phyloP scores from a whole-genome alignment of 768 basidiomycete genomes.

The Xerocomellus chrysenteron region DNA sequence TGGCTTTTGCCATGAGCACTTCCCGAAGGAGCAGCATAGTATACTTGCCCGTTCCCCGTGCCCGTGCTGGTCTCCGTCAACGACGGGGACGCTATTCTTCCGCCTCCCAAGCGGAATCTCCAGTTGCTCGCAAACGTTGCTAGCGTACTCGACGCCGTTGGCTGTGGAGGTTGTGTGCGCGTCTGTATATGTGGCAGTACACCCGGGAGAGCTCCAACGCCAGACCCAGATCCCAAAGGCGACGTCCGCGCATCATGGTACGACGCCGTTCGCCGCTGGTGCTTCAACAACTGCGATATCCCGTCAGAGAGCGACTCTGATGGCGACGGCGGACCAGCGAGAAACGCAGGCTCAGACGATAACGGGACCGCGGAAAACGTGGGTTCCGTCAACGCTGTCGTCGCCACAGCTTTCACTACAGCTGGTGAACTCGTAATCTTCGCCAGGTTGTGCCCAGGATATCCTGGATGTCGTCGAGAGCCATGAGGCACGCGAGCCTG shows the following conservation, averaged over 20 bases:
- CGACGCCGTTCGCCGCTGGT: slow-evolving; percentile 59
- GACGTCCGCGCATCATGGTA: slow-evolving; percentile 55
- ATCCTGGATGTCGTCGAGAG: slow-evolving; percentile 68
- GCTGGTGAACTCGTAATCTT: slow-evolving; percentile 41
- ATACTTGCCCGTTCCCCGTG: slow-evolving; percentile 20
- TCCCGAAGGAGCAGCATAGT: slow-evolving; percentile 17
- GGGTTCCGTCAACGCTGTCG: slow-evolving; percentile 64
- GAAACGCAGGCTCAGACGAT: slow-evolving; percentile 20
- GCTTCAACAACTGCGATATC: slow-evolving; percentile 44
- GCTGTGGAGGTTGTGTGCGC: slow-evolving; percentile 20
- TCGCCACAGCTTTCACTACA: slow-evolving; percentile 58
- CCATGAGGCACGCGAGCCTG: slow-evolving; percentile 71
- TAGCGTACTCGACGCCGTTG: slow-evolving; percentile 51
- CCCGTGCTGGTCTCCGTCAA: slow-evolving; percentile 18
- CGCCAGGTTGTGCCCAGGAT: slow-evolving; percentile 62
- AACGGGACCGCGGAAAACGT: slow-evolving; percentile 47
- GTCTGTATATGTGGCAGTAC: slow-evolving; percentile 2
- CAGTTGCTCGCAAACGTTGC: slow-evolving; percentile 62
- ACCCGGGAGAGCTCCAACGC: background rate
- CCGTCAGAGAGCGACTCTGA: slow-evolving; percentile 64
- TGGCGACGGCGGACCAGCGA: slow-evolving; percentile 53
- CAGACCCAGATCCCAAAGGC: slow-evolving; percentile 35
- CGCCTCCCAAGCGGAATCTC: slow-evolving; percentile 62
- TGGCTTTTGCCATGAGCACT: slow-evolving; percentile 1
- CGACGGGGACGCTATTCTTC: slow-evolving; percentile 31